phyloP scores from a whole-genome alignment of 2,329 filamentous ascomycete genomes.

The Fusarium nelsonii region DNA sequence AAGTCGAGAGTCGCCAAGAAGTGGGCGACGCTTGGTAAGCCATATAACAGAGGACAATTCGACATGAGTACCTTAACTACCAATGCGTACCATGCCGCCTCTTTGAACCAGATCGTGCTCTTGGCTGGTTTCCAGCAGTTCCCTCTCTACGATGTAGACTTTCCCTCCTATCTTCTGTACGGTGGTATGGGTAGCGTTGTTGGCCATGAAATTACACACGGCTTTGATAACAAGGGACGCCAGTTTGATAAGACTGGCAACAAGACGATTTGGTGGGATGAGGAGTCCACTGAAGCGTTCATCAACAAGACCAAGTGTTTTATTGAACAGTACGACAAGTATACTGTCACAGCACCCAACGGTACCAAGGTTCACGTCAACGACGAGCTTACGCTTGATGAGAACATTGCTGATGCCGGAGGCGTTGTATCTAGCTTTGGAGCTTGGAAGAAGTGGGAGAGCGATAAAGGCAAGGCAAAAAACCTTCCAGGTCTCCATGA shows the following conservation, averaged over 20 bases:
- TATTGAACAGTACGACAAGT: slow-evolving; percentile 74
- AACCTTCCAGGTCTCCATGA: slow-evolving; percentile 70
- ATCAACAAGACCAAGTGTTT: slow-evolving; percentile 72
- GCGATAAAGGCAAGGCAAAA: slow-evolving; percentile 59
- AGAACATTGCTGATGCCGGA: slow-evolving; percentile 79
- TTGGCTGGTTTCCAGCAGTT: slow-evolving; percentile 73
- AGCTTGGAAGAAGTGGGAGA: slow-evolving; percentile 72
- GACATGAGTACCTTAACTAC: slow-evolving; percentile 69
- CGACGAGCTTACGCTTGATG: slow-evolving; percentile 72
- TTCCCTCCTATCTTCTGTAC: slow-evolving; percentile 75
- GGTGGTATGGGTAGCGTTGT: slow-evolving; percentile 75
- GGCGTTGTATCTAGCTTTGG: slow-evolving; percentile 72
- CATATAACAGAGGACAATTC: slow-evolving; percentile 71
- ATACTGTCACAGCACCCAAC: slow-evolving; percentile 67
- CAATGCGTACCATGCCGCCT: slow-evolving; percentile 74
- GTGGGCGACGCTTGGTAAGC: slow-evolving; percentile 71
- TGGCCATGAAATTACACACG: slow-evolving; percentile 77
- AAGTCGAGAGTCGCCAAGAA: slow-evolving; percentile 60
- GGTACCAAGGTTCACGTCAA: slow-evolving; percentile 70
- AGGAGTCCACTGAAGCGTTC: slow-evolving; percentile 69
- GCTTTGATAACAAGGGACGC: slow-evolving; percentile 74
- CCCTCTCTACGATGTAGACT: slow-evolving; percentile 71
- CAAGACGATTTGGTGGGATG: slow-evolving; percentile 75
- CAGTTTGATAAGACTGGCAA: slow-evolving; percentile 75
- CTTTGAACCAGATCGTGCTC: slow-evolving; percentile 56